Evolutionary conservation across 2,329 filamentous ascomycete species (phyloP), one percentile per base, ranked within the genome.

Genomic region (Neopestalotiopsis sp.): DNA sequence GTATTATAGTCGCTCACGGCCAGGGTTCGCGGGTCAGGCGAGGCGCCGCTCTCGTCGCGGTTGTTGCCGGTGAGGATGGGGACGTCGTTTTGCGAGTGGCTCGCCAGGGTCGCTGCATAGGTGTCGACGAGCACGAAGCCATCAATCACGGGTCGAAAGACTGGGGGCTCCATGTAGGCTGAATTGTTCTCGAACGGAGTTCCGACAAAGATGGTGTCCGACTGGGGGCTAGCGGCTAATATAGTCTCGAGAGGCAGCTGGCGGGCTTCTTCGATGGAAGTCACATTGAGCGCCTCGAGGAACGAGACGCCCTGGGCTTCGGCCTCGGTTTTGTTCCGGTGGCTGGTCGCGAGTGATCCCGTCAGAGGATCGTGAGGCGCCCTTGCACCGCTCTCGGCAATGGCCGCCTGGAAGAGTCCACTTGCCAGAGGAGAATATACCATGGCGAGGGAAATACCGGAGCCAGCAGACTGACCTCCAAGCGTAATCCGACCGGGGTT

Each of bases 341-440:
- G 72, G 40, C 69, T 71, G 14, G 76, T 76, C 9, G 76, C 76
- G 0, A 74, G 68, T 63, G 73, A 72, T 40, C 73, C 75, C 1
- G 74, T 77, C 61, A 70, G 67, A 40, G 75, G 77, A 69, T 78
- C 77, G 56, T 72, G 74, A 34, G 75, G 72, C 17, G 69, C 74
- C 14, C 77, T 75, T 13, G 73, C 79, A 65, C 78, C 78, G 62
- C 74, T 77, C 69, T 80, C 76, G 3, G 77, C 70, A 60, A 81
- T 80, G 49, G 74, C 74, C 38, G 74, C 74, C 17, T 71, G 66
- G 42, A 79, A 70, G 7, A 76, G 72, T 1, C 71, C 74, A 4
- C 69, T 67, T 4, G 69, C 69, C 12, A 77, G 71, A 32, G 74
- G 77, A 61, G 70, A 73, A 40, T 71, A 77, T 67, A 79, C 73